Evolutionary conservation across 495 filamentous ascomycete species (phyloP).

Genomic region (Friedmanniomyces simplex): DNA sequence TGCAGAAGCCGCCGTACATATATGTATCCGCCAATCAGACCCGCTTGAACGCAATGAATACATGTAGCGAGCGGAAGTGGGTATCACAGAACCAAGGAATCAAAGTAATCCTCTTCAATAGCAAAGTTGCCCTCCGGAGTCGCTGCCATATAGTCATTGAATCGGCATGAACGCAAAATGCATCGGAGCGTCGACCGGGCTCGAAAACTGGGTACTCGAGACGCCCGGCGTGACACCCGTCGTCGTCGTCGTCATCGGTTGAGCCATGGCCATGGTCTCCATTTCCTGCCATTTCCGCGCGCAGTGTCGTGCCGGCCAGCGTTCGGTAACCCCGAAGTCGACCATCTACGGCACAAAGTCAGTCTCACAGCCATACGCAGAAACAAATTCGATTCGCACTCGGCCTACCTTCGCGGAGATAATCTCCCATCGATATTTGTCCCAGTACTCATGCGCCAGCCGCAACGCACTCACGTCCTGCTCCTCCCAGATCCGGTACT

Average conservation of each 20-base stretch:
- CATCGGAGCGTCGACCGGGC: slow-evolving; percentile 6
- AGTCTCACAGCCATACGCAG: neutral
- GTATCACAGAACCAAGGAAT: slow-evolving; percentile 6
- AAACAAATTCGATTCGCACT: neutral
- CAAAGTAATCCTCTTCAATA: neutral
- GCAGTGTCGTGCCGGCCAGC: slow-evolving; percentile 34
- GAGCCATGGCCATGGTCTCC: slow-evolving; percentile 18
- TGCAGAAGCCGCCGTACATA: neutral
- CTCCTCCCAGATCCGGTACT: slow-evolving; percentile 55
- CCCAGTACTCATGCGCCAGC: slow-evolving; percentile 36
- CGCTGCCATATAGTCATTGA: slow-evolving; percentile 16
- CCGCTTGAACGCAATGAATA: neutral
- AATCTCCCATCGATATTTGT: slow-evolving; percentile 36
- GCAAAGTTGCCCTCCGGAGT: neutral
- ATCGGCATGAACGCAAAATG: slow-evolving; percentile 21
- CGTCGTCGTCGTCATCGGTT: slow-evolving; percentile 2
- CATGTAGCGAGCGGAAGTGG: slow-evolving; percentile 9
- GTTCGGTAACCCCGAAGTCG: slow-evolving; percentile 32
- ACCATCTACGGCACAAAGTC: slow-evolving; percentile 26
- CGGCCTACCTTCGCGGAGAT: slow-evolving; percentile 33
- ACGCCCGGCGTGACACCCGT: slow-evolving; percentile 5
- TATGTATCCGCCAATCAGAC: neutral
- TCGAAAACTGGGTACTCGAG: slow-evolving; percentile 8
- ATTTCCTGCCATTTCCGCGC: slow-evolving; percentile 36
- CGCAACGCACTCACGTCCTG: slow-evolving; percentile 41